A percentile compares a stretch with the other conserved stretches of the same genome.
These are phyloP conservation scores for Alternaria arborescens DNA, from an alignment of 2,329 filamentous ascomycete genomes.

Conservation along the genomic window DNA sequence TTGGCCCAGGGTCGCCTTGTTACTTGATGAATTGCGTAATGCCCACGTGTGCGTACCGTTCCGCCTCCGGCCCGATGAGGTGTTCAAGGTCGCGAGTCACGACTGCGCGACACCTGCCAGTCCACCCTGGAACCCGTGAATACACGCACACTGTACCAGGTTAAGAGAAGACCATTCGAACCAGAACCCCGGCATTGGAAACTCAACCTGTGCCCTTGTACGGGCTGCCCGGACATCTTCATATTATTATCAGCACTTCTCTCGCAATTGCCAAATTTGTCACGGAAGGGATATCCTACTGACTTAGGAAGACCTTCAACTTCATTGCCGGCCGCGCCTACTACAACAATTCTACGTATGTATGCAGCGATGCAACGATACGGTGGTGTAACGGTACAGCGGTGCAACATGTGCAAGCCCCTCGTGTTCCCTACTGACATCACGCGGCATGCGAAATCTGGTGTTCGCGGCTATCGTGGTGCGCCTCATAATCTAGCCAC, in stretches of 20 bases:
- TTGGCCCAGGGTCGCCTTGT: neutral
- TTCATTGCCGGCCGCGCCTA: neutral
- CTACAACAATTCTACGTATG: neutral
- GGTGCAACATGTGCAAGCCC: neutral
- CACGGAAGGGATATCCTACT: neutral
- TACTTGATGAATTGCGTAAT: neutral
- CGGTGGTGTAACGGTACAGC: too few relatives aligned
- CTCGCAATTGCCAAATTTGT: neutral
- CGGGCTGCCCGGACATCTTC: neutral
- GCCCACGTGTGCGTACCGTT: slow-evolving; percentile 12
- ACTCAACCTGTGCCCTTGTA: neutral
- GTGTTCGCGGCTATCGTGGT: slow-evolving; percentile 4
- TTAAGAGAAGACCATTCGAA: neutral
- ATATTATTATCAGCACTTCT: neutral
- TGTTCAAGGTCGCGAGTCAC: neutral
- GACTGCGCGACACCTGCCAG: neutral
- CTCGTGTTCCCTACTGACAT: neutral
- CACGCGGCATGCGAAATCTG: slow-evolving; percentile 4
- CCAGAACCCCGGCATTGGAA: neutral
- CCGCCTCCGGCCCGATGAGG: slow-evolving; percentile 4
- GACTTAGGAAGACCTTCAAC: neutral
- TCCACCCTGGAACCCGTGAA: neutral
- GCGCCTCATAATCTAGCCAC: slow-evolving; percentile 6
- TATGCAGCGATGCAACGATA: neutral
- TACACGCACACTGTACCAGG: neutral